A percentile compares a stretch with the other conserved stretches of the same genome.
Conservation (phyloP, 371 early-diverging fungal species). For the Mortierella polycephala region DNA sequence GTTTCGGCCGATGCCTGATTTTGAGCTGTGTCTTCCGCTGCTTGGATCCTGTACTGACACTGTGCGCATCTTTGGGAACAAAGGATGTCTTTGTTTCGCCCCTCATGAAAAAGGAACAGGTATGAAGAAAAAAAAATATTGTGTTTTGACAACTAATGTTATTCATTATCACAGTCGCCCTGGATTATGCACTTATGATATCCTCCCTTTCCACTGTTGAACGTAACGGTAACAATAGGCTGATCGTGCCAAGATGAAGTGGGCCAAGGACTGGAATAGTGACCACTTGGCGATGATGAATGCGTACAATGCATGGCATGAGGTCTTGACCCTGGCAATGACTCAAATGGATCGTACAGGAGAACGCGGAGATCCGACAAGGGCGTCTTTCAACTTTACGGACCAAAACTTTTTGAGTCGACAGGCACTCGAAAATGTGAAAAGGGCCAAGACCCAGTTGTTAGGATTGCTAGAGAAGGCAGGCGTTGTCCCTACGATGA, state of each 20-base stretch:
- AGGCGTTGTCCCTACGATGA: constrained; percentile 49
- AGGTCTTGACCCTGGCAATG: constrained; percentile 23
- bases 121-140: constrained; percentile 2
- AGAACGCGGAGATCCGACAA: constrained; percentile 30
- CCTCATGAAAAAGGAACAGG: constrained; percentile 45
- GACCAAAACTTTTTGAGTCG: constrained; percentile 59
- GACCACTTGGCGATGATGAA: constrained; percentile 63
- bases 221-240: constrained; percentile 30
- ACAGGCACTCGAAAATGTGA: constrained; percentile 58
- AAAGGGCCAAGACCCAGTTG: constrained; percentile 53
- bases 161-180: too few species aligned
- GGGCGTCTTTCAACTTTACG: constrained; percentile 50
- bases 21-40: constrained; percentile 66
- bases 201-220: background rate
- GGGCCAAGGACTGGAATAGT: constrained; percentile 55
- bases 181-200: too few species aligned
- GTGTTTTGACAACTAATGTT: background rate
- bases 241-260: constrained; percentile 53
- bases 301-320: constrained; percentile 57
- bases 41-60: constrained; percentile 68
- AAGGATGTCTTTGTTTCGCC: constrained; percentile 52
- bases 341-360: constrained; percentile 47
- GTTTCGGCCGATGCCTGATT: constrained; percentile 75
- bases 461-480: constrained; percentile 53
- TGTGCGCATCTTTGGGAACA: constrained; percentile 36